Evolutionary conservation across 805 yeast species (phyloP).

Genomic region (Nakazawaea ishiwadae): DNA sequence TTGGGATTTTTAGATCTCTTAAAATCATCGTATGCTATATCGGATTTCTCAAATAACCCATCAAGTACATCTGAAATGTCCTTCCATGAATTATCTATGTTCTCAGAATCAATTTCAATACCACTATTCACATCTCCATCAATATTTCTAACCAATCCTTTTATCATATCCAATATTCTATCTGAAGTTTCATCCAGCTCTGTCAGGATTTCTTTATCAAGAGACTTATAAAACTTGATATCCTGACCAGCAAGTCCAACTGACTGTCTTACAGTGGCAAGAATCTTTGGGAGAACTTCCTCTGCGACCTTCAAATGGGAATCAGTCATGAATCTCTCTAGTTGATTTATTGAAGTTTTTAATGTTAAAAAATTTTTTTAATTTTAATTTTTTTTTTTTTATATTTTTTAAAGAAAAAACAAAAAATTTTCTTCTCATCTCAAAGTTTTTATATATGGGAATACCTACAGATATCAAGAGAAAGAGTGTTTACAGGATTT

Average conservation of each 20-base stretch:
- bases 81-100: slow-evolving; percentile 53
- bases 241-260: slow-evolving; percentile 74
- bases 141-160: slow-evolving; percentile 35
- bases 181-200: slow-evolving; percentile 36
- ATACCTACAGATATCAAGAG: too few species aligned
- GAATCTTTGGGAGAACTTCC: slow-evolving; percentile 40
- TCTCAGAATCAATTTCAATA: slow-evolving; percentile 37
- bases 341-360: too few species aligned
- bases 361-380: too few species aligned
- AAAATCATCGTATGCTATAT: slow-evolving; percentile 54
- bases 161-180: slow-evolving; percentile 40
- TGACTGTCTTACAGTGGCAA: slow-evolving; percentile 58
- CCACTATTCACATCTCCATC: slow-evolving; percentile 25
- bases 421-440: too few species aligned
- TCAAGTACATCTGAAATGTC: slow-evolving; percentile 61
- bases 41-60: slow-evolving; percentile 69
- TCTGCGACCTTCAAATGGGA: slow-evolving; percentile 15
- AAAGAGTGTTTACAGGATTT: too few species aligned
- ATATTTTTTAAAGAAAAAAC: too few species aligned
- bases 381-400: too few species aligned
- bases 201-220: slow-evolving; percentile 44
- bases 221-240: slow-evolving; percentile 64
- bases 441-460: too few species aligned
- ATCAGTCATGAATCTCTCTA: too few species aligned
- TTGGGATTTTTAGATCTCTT: slow-evolving; percentile 17